Evolutionary conservation across 2,329 filamentous ascomycete species (phyloP), one percentile per base, ranked within the genome.

Genomic region (Alternaria alternata): DNA sequence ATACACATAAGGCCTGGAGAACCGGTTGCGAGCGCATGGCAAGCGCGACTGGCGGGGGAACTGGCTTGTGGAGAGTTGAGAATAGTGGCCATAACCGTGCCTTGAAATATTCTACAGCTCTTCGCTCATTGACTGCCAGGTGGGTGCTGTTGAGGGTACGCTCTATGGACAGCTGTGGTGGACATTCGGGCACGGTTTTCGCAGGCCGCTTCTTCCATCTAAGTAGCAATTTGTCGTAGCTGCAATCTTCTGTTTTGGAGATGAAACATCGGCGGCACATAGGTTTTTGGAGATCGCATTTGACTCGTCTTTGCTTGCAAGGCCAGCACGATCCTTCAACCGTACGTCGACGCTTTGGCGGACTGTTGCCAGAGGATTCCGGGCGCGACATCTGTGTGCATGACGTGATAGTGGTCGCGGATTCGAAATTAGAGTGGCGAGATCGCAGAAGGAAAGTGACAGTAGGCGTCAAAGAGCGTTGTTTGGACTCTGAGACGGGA

Each of bases 71-170:
- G 14, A 53, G 36, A n/a, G 61, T 66, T 4, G 59, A 62, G 22
- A 66, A 52, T 16, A 64, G 51, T 16, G 64, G 64, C 64, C 64
- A 66, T 24, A 66, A 28, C 7, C 64, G 62, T 5, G 36, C 62
- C 38, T 51, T 51, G 52, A 66, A 66, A 42, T 66, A 64, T 32
- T 66, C 64, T 11, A 66, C 20, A 22, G 64, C 59, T 49, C 44
- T 64, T 36, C 54, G 63, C 34, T 66, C 64, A 36, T 66, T 59
- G 14, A 54, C 28, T 24, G 61, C 59, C 43, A 66, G 30, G 20
- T 47, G 46, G 5, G 38, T 47, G 41, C 26, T 54, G 30, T 56
- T 49, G 28, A 59, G 46, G 12, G 57, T 20, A 30, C 26, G 38
- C 16, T 39, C 52, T 34, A 44, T 22, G 49, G 47, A 38, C 11